Evolutionary conservation across 805 yeast species (phyloP).

Genomic region (Wickerhamomyces bovis): DNA sequence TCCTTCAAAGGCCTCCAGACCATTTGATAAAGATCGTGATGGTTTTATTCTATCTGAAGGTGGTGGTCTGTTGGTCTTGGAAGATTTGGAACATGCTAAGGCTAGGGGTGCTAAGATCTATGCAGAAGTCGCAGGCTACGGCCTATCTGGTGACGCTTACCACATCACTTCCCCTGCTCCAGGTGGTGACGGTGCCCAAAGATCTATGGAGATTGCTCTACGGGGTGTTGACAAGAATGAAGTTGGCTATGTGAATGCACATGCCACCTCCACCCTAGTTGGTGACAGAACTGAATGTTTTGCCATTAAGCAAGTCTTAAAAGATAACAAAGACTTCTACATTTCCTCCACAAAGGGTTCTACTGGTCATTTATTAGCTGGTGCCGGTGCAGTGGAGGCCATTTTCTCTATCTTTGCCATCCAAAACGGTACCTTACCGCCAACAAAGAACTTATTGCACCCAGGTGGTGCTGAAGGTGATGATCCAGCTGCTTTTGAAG

Average conservation of each 20-base stretch:
- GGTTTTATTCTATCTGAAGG: conserved; percentile 97
- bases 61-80: conserved; percentile 73
- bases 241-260: conserved; percentile 85
- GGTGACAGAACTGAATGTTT: conserved; percentile 86
- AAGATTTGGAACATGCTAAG: conserved; percentile 70
- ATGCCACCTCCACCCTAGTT: conserved; percentile 86
- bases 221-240: conserved; percentile 37
- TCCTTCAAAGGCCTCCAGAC: conserved; percentile 71
- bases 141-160: conserved; percentile 83
- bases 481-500: conserved; percentile 33
- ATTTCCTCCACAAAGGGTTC: conserved; percentile 88
- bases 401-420: conserved; percentile 72
- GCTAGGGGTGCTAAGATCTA: conserved; percentile 60
- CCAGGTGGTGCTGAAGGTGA: conserved; percentile 47
- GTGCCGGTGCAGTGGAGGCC: conserved; percentile 92
- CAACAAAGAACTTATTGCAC: conserved; percentile 65
- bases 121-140: conserved; percentile 84
- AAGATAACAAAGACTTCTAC: conserved; percentile 30
- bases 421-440: conserved; percentile 55
- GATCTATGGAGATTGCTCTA: conserved; percentile 79
- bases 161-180: conserved; percentile 90
- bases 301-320: conserved; percentile 60
- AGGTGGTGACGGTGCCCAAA: conserved; percentile 76
- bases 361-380: conserved; percentile 91
- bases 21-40: conserved; percentile 70